These are phyloP conservation scores for Ogataea nitratoaversa DNA, from an alignment of 805 yeast genomes.

Conservation along the genomic window DNA sequence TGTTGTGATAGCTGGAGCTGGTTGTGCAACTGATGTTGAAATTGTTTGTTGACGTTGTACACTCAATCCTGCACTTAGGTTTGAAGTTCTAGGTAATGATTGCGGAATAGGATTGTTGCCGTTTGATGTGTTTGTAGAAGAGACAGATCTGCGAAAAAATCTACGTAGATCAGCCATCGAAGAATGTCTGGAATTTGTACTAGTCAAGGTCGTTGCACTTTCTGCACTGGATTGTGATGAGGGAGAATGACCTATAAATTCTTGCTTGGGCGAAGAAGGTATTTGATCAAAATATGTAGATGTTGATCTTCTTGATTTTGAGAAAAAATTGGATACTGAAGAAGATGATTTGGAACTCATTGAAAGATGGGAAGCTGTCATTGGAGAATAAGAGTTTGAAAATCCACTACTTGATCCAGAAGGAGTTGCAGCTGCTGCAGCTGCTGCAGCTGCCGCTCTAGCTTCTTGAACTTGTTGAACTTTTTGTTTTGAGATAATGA, in stretches of 20 bases:
- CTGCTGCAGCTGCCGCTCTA: constrained; percentile 24
- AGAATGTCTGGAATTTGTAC: constrained; percentile 53
- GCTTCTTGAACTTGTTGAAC: constrained; percentile 53
- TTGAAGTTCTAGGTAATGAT: constrained; percentile 28
- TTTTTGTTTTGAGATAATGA: constrained; percentile 76
- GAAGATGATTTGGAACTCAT: constrained; percentile 36
- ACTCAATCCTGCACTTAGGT: constrained; percentile 33
- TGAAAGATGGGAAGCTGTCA: constrained; percentile 5
- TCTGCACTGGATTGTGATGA: constrained; percentile 30
- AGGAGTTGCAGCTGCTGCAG: neutral
- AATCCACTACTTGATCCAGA: neutral
- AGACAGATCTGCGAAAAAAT: constrained; percentile 54
- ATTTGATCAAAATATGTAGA: constrained; percentile 25
- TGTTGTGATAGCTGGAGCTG: constrained; percentile 5
- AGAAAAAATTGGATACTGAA: constrained; percentile 48
- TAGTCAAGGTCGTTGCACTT: constrained; percentile 10
- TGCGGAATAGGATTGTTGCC: constrained; percentile 18
- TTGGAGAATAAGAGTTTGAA: constrained; percentile 6
- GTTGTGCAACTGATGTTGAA: constrained; percentile 8
- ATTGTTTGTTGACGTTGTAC: constrained; percentile 26
- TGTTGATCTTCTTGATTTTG: constrained; percentile 40
- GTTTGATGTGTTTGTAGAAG: constrained; percentile 5
- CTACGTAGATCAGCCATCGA: constrained; percentile 77
- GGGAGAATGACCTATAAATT: constrained; percentile 27
- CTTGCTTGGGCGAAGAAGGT: constrained; percentile 33